Evolutionary conservation across 345 rosid genomes (phyloP).

Genomic region (Orychophragmus violaceus): DNA sequence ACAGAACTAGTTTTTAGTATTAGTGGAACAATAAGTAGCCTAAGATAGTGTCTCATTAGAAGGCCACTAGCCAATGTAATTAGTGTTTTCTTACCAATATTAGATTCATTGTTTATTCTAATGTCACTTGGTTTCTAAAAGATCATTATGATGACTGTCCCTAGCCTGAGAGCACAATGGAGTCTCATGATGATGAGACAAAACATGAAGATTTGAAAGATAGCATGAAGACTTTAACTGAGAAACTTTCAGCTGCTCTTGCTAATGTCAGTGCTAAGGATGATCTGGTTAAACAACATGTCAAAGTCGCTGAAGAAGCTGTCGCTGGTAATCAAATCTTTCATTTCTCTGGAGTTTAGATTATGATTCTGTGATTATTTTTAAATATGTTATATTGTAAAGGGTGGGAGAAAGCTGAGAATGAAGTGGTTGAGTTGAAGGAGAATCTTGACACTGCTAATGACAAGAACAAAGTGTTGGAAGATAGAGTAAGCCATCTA

Average conservation of each 20-base stretch:
- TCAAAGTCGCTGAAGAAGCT: slow-evolving; percentile 97
- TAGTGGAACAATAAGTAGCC: too few species aligned
- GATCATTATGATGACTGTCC: not conserved
- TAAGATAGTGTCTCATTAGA: too few species aligned
- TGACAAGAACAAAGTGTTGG: slow-evolving; percentile 45
- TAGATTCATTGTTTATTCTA: not conserved
- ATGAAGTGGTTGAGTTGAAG: slow-evolving; percentile 52
- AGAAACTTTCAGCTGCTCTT: slow-evolving; percentile 77
- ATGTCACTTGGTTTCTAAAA: too few species aligned
- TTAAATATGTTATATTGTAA: not conserved
- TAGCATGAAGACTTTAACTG: slow-evolving; percentile 45
- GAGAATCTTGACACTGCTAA: slow-evolving; percentile 53
- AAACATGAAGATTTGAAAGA: slow-evolving; percentile 45
- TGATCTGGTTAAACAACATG: slow-evolving; percentile 81
- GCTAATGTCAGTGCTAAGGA: slow-evolving; percentile 82
- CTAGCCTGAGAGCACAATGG: slow-evolving; percentile 53
- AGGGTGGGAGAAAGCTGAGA: slow-evolving; percentile 98
- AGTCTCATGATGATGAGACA: slow-evolving; percentile 39
- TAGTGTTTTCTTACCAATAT: too few species aligned
- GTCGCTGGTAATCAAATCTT: slow-evolving; percentile 58
- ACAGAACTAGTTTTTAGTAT: not conserved
- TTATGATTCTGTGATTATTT: not conserved
- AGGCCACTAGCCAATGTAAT: too few species aligned
- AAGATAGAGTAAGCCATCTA: slow-evolving; percentile 73
- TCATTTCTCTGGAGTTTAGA: not conserved